phyloP scores from a whole-genome alignment of 192 early-diverging fungal genomes.

The Spinellus fusiger region DNA sequence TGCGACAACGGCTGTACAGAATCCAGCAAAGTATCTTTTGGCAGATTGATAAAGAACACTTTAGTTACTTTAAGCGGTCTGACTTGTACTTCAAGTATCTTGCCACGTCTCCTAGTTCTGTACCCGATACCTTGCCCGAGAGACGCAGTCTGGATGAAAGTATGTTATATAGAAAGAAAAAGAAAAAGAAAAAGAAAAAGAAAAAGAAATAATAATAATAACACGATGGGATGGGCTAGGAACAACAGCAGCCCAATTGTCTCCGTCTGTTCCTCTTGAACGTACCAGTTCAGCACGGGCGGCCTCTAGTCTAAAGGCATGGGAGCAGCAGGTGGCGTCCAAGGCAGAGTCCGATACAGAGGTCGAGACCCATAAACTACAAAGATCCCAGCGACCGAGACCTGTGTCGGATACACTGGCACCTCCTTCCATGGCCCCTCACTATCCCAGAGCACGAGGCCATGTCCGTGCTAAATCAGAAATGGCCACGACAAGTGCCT shows the following conservation, averaged over 20 bases:
- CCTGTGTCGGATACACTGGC: neutral
- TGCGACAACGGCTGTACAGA: slow-evolving; percentile 25
- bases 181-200: too few relatives aligned
- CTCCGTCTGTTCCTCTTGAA: neutral
- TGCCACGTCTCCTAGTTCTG: slow-evolving; percentile 43
- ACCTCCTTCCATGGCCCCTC: neutral
- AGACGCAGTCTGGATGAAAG: slow-evolving; percentile 13
- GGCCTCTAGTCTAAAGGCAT: neutral
- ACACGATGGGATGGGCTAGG: too few relatives aligned
- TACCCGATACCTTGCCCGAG: slow-evolving; percentile 14
- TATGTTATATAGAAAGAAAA: slow-evolving; percentile 8
- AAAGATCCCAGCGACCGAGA: neutral
- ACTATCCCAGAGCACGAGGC: neutral
- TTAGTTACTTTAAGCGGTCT: slow-evolving; percentile 52
- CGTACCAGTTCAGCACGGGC: neutral
- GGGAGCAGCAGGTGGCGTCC: neutral
- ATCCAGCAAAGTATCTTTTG: slow-evolving; percentile 61
- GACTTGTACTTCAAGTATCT: slow-evolving; percentile 62
- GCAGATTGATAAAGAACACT: slow-evolving; percentile 54
- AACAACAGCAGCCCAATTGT: too few relatives aligned
- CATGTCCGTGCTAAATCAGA: neutral
- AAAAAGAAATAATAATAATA: too few relatives aligned
- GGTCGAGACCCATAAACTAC: neutral
- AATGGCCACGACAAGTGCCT: neutral
- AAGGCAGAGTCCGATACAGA: slow-evolving; percentile 2